Evolutionary conservation across 2,329 filamentous ascomycete genomes (phyloP).

Genomic region (Dothideomycetes sp.): DNA sequence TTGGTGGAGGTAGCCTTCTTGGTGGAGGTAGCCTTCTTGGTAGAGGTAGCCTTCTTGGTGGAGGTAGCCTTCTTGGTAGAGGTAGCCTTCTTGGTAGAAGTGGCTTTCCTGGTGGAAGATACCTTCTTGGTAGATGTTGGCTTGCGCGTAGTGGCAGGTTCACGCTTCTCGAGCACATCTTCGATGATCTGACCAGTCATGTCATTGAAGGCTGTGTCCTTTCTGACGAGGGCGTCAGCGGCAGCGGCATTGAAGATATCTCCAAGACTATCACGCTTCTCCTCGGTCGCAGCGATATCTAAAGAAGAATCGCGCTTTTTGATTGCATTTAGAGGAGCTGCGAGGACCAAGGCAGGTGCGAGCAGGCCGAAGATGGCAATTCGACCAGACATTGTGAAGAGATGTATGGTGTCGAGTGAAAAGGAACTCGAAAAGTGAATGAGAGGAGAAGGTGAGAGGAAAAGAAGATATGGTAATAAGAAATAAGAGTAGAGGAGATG

Average conservation of each 20-base stretch:
- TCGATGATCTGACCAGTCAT: neutral
- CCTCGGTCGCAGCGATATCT: neutral
- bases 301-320: neutral
- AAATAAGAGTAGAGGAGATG: neutral
- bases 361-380: constrained; percentile 5
- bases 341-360: constrained; percentile 8
- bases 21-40: neutral
- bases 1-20: neutral
- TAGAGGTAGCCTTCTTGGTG: neutral
- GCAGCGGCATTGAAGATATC: neutral
- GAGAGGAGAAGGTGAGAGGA: neutral
- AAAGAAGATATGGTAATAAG: too few species aligned
- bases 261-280: neutral
- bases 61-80: neutral
- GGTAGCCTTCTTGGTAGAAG: neutral
- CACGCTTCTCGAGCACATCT: constrained; percentile 1
- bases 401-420: too few species aligned
- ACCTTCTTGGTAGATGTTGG: neutral
- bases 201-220: neutral
- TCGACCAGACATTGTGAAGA: constrained; percentile 7
- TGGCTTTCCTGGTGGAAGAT: neutral
- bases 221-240: neutral
- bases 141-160: neutral
- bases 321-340: constrained; percentile 4
- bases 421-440: neutral